Percentiles rank a stretch among this genome's conserved stretches.
phyloP scores from a whole-genome alignment of 371 early-diverging fungal species.

The Rhizopus arrhizus region DNA sequence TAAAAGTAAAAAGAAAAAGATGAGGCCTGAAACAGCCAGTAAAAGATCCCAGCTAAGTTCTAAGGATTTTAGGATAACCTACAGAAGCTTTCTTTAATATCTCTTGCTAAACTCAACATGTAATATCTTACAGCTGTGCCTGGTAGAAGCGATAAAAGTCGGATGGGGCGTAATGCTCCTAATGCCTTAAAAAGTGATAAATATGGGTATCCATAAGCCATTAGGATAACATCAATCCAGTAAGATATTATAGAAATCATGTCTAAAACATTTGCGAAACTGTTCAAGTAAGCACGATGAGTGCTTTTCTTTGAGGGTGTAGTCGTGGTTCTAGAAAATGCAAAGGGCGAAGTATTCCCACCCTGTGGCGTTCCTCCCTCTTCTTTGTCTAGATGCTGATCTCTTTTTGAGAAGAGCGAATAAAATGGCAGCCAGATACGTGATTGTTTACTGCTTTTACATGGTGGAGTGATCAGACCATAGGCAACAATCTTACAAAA shows the following conservation, averaged over 20 bases:
- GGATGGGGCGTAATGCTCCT: slow-evolving; percentile 54
- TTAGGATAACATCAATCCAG: slow-evolving; percentile 58
- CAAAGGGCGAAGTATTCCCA: neutral
- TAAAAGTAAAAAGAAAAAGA: slow-evolving; percentile 59
- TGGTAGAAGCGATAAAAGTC: slow-evolving; percentile 49
- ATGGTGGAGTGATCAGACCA: slow-evolving; percentile 48
- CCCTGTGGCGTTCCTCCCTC: neutral
- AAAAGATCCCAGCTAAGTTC: slow-evolving; percentile 58
- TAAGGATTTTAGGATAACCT: slow-evolving; percentile 58
- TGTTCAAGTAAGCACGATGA: slow-evolving; percentile 45
- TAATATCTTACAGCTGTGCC: slow-evolving; percentile 57
- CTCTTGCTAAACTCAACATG: neutral
- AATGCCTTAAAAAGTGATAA: slow-evolving; percentile 59
- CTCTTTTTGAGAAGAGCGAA: neutral
- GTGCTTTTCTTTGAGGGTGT: slow-evolving; percentile 4
- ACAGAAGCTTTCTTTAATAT: neutral
- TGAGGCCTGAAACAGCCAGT: slow-evolving; percentile 54
- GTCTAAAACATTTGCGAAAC: slow-evolving; percentile 55
- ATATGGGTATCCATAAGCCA: slow-evolving; percentile 45
- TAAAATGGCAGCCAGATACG: neutral
- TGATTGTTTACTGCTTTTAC: neutral
- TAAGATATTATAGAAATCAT: slow-evolving; percentile 48
- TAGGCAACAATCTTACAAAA: slow-evolving; percentile 49
- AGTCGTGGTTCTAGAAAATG: neutral
- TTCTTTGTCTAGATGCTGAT: neutral